Conservation (phyloP, 352 stramenopile genomes). For the Lagenidium sp. region DNA sequence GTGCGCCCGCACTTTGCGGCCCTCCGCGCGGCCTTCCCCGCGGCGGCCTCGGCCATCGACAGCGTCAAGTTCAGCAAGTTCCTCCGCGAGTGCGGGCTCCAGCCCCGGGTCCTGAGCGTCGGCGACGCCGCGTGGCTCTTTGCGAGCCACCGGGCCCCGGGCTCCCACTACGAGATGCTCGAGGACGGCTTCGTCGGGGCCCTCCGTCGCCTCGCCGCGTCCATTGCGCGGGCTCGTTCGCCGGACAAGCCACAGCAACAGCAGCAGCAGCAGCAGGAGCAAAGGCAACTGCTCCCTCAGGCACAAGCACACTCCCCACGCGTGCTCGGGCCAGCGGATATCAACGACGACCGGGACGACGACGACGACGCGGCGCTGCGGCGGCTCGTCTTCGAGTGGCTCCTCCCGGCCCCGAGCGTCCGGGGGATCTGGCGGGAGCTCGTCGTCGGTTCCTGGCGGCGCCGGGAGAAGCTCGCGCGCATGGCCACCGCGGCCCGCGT, state of each 20-base stretch:
- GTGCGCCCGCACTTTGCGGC: conserved; percentile 31
- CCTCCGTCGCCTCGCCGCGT: conserved; percentile 19
- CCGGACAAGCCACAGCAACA: too few relatives aligned
- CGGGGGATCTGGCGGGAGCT: conserved; percentile 22
- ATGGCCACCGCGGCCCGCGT: conserved; percentile 16
- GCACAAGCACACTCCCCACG: too few relatives aligned
- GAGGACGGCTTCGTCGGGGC: conserved; percentile 39
- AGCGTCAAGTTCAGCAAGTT: conserved; percentile 78
- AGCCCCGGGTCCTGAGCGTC: conserved; percentile 36
- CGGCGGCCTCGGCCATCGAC: conserved; percentile 33
- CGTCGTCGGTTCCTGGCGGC: conserved; percentile 39
- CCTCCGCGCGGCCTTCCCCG: conserved; percentile 42
- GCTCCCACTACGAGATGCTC: conserved; percentile 48
- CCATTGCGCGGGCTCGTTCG: too few relatives aligned
- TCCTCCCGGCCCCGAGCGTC: conserved; percentile 36
- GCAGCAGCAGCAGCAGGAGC: too few relatives aligned
- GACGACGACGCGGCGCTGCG: conserved; percentile 4
- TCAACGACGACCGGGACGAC: neutral
- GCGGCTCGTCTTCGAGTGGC: conserved; percentile 31
- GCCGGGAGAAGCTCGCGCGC: conserved; percentile 20
- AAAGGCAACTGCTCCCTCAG: too few relatives aligned
- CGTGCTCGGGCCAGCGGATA: too few relatives aligned
- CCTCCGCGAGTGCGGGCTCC: conserved; percentile 45
- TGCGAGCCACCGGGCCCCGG: conserved; percentile 20
- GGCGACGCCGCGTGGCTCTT: conserved; percentile 63